Percentiles rank a stretch among this genome's conserved stretches.
These are phyloP conservation scores for Croton setiger DNA, from an alignment of 441 rosid genomes.

Conservation along the genomic window DNA sequence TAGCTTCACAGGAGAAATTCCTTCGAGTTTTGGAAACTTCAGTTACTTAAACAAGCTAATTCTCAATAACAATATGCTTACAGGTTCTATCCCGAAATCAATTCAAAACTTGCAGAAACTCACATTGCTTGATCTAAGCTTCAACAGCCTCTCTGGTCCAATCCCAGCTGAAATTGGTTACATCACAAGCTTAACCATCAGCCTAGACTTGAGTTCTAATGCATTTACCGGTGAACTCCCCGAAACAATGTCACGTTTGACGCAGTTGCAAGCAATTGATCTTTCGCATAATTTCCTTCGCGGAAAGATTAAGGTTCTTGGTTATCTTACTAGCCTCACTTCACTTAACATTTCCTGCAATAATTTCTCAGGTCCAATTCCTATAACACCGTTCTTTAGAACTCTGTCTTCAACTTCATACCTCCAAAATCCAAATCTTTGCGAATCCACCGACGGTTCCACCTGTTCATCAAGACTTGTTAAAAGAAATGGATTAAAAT, in stretches of 20 bases:
- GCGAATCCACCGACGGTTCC: constrained; percentile 58
- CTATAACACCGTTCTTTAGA: constrained; percentile 77
- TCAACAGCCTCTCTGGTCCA: constrained; percentile 63
- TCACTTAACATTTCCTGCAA: constrained; percentile 80
- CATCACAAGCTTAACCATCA: constrained; percentile 74
- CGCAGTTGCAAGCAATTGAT: constrained; percentile 84
- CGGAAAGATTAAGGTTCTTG: constrained; percentile 66
- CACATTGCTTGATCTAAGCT: constrained; percentile 83
- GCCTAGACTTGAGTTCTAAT: constrained; percentile 72
- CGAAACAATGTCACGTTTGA: constrained; percentile 55
- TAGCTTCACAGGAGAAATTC: constrained; percentile 70
- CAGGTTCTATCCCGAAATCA: constrained; percentile 68
- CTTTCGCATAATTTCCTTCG: constrained; percentile 59
- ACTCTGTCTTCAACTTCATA: constrained; percentile 59
- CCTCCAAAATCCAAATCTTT: constrained; percentile 57
- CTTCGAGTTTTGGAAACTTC: constrained; percentile 74
- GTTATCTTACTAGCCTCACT: constrained; percentile 79
- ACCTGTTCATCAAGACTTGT: constrained; percentile 60
- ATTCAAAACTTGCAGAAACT: constrained; percentile 60
- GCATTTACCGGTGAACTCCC: constrained; percentile 66
- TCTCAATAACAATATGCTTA: constrained; percentile 73
- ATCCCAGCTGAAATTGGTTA: constrained; percentile 75
- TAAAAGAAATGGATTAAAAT: constrained; percentile 44
- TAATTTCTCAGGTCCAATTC: constrained; percentile 89
- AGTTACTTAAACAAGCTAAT: constrained; percentile 92